Evolutionary conservation across 1,284 basidiomycete genomes (phyloP).

Genomic region (Ustilago sp.): DNA sequence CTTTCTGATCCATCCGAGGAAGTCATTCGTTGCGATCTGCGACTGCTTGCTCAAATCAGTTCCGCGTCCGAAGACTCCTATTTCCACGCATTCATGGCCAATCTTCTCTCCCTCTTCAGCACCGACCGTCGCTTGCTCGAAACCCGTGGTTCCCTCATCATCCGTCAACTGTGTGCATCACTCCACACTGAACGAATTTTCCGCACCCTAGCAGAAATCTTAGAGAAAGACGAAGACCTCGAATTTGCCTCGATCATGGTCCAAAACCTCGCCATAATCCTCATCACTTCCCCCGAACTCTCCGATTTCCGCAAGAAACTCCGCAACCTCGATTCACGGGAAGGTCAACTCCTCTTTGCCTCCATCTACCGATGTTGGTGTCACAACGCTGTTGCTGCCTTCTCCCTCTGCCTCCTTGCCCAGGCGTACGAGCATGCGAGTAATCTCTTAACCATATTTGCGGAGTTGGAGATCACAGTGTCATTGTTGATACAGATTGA

Average conservation of each 20-base stretch:
- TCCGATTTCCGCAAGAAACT: conserved; percentile 91
- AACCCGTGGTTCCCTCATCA: conserved; percentile 92
- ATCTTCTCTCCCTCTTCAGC: conserved; percentile 91
- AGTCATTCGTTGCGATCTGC: conserved; percentile 95
- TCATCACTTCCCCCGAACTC: conserved; percentile 95
- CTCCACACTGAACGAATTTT: conserved; percentile 97
- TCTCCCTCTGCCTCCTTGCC: conserved; percentile 92
- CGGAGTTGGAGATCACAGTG: conserved; percentile 92
- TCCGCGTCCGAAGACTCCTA: conserved; percentile 95
- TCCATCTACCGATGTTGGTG: conserved; percentile 97
- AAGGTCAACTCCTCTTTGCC: conserved; percentile 91
- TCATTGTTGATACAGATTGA: conserved; percentile 95
- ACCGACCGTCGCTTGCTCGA: conserved; percentile 92
- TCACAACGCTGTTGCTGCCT: conserved; percentile 96
- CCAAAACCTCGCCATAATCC: conserved; percentile 94
- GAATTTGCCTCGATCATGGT: conserved; percentile 98
- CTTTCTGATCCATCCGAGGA: conserved; percentile 96
- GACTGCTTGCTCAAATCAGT: conserved; percentile 91
- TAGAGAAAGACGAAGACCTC: conserved; percentile 98
- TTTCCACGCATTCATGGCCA: conserved; percentile 95
- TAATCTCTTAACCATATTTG: conserved; percentile 94
- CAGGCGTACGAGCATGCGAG: conserved; percentile 99
- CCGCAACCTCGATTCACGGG: conserved; percentile 87
- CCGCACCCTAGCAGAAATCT: conserved; percentile 91
- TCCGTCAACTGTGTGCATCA: conserved; percentile 92